Conservation (phyloP, 306 rosid species). For the Quercus cerris region DNA sequence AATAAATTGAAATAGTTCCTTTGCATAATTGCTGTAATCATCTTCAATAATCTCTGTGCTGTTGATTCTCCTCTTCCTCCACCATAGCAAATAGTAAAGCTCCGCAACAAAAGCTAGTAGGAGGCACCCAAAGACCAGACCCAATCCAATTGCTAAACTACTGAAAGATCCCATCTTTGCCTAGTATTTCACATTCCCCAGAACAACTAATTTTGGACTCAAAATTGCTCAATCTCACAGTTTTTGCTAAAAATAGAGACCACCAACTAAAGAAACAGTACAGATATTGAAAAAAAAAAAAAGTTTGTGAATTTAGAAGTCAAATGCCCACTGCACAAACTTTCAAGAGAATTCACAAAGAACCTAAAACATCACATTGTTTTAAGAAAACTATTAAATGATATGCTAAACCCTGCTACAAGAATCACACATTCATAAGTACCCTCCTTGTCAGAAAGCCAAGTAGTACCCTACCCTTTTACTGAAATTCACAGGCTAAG, state of each 20-base stretch:
- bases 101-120: conserved; percentile 61
- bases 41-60: conserved; percentile 49
- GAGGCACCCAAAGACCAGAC: conserved; percentile 69
- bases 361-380: not conserved
- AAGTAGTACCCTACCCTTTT: not conserved
- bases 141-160: conserved; percentile 54
- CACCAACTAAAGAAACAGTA: too few species aligned
- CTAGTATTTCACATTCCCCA: conserved; percentile 46
- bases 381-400: not conserved
- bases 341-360: too few species aligned
- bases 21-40: conserved; percentile 41
- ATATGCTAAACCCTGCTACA: not conserved
- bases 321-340: too few species aligned
- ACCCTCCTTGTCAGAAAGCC: conserved; percentile 9
- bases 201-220: not conserved
- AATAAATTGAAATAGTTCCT: conserved; percentile 39
- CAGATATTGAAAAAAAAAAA: not conserved
- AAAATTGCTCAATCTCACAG: not conserved
- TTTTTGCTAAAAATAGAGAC: not conserved
- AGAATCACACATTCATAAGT: conserved; percentile 3
- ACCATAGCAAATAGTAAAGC: conserved; percentile 77
- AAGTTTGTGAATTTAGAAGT: too few species aligned
- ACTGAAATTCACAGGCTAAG: conserved; percentile 27
- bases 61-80: conserved; percentile 60
- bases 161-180: conserved; percentile 41